Conservation (phyloP, 1,284 basidiomycete species). For the Heterobasidion parviporum region DNA sequence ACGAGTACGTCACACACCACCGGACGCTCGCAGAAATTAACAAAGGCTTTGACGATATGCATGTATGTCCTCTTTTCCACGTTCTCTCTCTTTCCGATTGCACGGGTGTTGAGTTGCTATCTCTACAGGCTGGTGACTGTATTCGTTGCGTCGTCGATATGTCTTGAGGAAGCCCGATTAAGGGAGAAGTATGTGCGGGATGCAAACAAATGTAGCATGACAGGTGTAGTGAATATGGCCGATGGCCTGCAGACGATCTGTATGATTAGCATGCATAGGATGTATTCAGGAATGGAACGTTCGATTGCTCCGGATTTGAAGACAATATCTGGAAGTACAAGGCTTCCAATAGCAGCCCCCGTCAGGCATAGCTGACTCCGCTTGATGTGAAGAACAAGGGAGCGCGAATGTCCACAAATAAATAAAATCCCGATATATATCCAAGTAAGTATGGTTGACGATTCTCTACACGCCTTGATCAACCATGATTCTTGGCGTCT, state of each 20-base stretch:
- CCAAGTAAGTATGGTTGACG: background rate
- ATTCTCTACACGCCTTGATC: conserved; percentile 33
- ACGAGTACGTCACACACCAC: conserved; percentile 86
- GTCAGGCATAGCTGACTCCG: background rate
- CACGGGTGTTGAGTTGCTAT: background rate
- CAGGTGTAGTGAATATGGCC: background rate
- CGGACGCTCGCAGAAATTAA: conserved; percentile 76
- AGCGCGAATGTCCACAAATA: background rate
- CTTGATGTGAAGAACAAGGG: too few relatives aligned
- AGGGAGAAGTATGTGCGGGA: background rate
- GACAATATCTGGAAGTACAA: background rate
- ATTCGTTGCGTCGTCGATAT: conserved; percentile 89
- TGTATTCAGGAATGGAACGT: background rate
- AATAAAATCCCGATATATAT: background rate
- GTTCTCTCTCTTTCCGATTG: background rate
- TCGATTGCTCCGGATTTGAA: background rate
- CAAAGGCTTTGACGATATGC: conserved; percentile 91
- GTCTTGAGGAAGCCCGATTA: conserved; percentile 21
- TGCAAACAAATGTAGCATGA: background rate
- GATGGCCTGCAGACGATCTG: background rate
- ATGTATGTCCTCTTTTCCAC: conserved; percentile 46
- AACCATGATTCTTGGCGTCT: conserved; percentile 36
- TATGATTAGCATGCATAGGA: background rate
- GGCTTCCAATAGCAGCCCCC: background rate
- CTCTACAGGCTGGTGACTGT: conserved; percentile 69